Percentiles rank a stretch among this genome's conserved stretches.
Evolutionary conservation across 352 stramenopile genomes (phyloP).

Genomic region (Pythium aquatile): DNA sequence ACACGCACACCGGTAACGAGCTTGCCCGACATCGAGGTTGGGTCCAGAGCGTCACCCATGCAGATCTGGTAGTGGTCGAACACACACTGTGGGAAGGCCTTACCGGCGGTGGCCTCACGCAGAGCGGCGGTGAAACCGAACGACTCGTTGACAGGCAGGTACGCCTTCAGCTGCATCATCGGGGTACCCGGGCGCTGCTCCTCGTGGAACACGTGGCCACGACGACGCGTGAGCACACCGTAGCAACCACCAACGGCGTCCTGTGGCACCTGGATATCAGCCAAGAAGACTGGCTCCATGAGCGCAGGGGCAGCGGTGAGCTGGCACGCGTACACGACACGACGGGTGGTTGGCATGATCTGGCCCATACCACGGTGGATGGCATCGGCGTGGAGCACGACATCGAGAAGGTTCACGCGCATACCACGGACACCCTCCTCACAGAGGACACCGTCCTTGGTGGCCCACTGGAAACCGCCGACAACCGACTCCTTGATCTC

Average conservation of each 20-base stretch:
- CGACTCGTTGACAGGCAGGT: constrained; percentile 99
- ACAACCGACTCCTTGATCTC: constrained; percentile 99
- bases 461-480: constrained; percentile 98
- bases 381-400: constrained; percentile 99
- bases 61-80: constrained; percentile 99
- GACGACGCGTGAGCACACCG: constrained; percentile 97
- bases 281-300: constrained; percentile 99
- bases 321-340: constrained; percentile 98
- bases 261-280: constrained; percentile 98
- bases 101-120: constrained; percentile 97
- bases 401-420: constrained; percentile 98
- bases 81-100: constrained; percentile 99
- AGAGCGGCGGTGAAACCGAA: constrained; percentile 99
- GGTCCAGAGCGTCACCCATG: constrained; percentile 89
- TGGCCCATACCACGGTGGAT: constrained; percentile 99
- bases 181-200: constrained; percentile 97
- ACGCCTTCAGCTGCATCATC: constrained; percentile 99
- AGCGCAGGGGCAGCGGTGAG: constrained; percentile 93
- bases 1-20: constrained; percentile 93
- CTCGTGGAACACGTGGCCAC: constrained; percentile 99
- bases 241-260: constrained; percentile 99
- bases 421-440: constrained; percentile 97
- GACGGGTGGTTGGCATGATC: constrained; percentile 98
- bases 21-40: constrained; percentile 94
- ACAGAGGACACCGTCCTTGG: constrained; percentile 96